Base-by-base conservation (phyloP, 2,329 filamentous ascomycete species). In the Grosmannia serpens region DNA sequence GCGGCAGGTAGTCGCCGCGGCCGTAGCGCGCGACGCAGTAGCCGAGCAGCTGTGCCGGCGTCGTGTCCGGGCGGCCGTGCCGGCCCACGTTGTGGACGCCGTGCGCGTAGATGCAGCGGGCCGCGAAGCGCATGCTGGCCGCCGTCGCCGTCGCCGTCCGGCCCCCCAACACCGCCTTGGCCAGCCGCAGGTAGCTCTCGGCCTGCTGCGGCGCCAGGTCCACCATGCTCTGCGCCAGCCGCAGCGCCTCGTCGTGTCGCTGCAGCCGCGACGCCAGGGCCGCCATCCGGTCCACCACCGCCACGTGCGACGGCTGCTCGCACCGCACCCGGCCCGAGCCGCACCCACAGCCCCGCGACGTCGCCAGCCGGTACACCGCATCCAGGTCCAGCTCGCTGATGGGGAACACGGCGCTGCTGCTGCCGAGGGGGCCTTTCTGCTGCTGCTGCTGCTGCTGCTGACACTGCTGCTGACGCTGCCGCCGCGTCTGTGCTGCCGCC, bases 171-270 rank as follows among this genome's bases (percentile, higher is more conserved):
- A 61, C 41, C 1, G 51, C 31, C 58, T 59, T 62, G 26, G 58
- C 63, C 54, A 61, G 17, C 29, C 58, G 57, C n/a, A 64, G 58
- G 24, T 64, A 64, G 4, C 63, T 62, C 46, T 61, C 38, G 15
- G 61, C 47, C 1, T 33, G 41, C 3, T 59, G 26, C 4, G 61
- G 61, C 17, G 60, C 59, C 41, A 62, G 31, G 22, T 64, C 58
- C 9, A 64, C 24, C 22, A 60, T 24, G 51, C 55, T 59, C 54
- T 62, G 58, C 13, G 55, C 60, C 33, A 59, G 35, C 15, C 20
- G 22, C 9, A 24, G 13, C 2, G 56, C 59, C 29, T 57, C 31
- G 1, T 53, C 49, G 15, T 27, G 5, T 4, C 27, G 33, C 20
- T 56, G 47, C n/a, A 59, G 27, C 15, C 27, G 31, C 13, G 24